Evolutionary conservation across 345 rosid species (phyloP), one percentile per base, ranked within the genome.

Genomic region (Iberis pinnata): DNA sequence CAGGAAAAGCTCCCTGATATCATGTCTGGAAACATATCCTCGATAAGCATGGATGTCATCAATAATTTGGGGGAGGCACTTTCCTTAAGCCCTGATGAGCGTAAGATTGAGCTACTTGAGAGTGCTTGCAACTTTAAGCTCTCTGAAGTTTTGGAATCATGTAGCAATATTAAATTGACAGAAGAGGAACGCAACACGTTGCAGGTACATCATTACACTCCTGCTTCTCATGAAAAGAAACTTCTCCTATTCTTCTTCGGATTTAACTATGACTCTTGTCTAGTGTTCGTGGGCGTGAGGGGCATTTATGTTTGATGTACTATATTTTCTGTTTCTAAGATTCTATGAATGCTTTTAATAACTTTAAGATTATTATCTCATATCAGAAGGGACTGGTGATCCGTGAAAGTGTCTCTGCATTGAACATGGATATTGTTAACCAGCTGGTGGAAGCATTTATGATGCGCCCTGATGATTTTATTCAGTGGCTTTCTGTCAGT

Each of bases 381-480:
- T 65, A 25, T 53, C 72, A 74, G 71, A 74, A 62, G 44, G 70
- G 67, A 63, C 65, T 62, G 55, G 60, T 61, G 67, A 67, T 63
- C 49, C 76, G 71, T 37, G 79, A 73, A 57, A 61, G 8, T 56
- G 35, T 79, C 25, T 65, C 77, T 40, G 49, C 73, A 22, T 18
- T 76, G 68, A 88, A 88, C 59, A 53, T 80, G 80, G 77, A 74
- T 73, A 77, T 77, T 40, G 60, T 88, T 49, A 69, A 72, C 64
- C 63, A 72, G 75, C 64, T 88, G 78, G 84, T 81, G 9, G 80
- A 77, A 31, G 47, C 64, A 35, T 70, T 88, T 53, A 60, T 68
- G 57, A 45, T 22, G 61, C 53, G 67, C 18, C 86, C 89, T 50
- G 67, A 58, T 67, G 81, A 80, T 25, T 59, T 58, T 38, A 57